phyloP scores from a whole-genome alignment of 1,139 yeast species.

The Candida sp. region DNA sequence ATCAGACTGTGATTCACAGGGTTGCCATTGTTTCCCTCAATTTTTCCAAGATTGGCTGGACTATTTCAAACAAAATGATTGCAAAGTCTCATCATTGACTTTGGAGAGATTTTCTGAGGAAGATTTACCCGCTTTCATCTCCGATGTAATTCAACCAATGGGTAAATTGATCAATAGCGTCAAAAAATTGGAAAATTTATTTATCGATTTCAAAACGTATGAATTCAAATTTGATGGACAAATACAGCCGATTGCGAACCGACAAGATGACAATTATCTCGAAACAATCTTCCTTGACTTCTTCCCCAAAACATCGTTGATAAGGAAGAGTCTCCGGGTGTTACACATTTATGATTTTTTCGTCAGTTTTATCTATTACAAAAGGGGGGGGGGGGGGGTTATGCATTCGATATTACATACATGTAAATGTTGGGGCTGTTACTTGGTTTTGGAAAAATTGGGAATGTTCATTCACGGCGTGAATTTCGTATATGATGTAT shows the following conservation, averaged over 20 bases:
- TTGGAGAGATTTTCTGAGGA: constrained; percentile 32
- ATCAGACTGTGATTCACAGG: constrained; percentile 31
- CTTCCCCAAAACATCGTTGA: constrained; percentile 10
- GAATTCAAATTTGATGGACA: constrained; percentile 34
- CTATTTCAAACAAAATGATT: constrained; percentile 27
- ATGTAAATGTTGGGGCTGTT: constrained; percentile 37
- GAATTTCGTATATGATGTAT: too few relatives aligned
- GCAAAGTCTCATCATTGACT: constrained; percentile 27
- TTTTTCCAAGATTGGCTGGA: constrained; percentile 27
- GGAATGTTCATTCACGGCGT: constrained; percentile 3
- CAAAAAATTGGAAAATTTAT: constrained; percentile 17
- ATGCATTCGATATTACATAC: constrained; percentile 34
- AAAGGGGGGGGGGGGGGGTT: constrained; percentile 37
- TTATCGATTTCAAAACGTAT: constrained; percentile 35
- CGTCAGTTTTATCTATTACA: constrained; percentile 37
- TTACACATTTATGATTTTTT: constrained; percentile 36
- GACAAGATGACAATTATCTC: constrained; percentile 32
- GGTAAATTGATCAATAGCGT: constrained; percentile 28
- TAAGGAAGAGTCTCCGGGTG: constrained; percentile 16
- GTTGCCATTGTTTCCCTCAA: constrained; percentile 29
- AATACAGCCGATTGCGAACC: constrained; percentile 29
- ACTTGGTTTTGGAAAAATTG: constrained; percentile 21
- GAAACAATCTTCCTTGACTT: constrained; percentile 34
- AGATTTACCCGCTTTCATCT: constrained; percentile 34
- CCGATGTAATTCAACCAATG: constrained; percentile 28